phyloP scores from a whole-genome alignment of 2,329 filamentous ascomycete species.

The Fusarium phyllophilum region DNA sequence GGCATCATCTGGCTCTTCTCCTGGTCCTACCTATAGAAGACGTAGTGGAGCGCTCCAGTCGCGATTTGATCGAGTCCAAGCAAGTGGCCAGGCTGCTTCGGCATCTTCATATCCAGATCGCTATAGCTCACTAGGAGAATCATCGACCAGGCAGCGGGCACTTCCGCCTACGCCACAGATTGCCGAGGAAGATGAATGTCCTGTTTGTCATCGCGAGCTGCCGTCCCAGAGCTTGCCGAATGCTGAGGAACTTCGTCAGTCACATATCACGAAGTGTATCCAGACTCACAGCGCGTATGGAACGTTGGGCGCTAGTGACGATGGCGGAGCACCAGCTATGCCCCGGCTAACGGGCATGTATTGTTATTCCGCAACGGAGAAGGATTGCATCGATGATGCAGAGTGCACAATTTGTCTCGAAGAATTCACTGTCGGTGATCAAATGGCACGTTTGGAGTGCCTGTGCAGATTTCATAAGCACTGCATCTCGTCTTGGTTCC shows the following conservation, averaged over 20 bases:
- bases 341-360: constrained; percentile 69
- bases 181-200: constrained; percentile 81
- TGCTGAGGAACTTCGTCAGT: constrained; percentile 64
- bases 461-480: constrained; percentile 71
- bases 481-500: constrained; percentile 72
- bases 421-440: constrained; percentile 69
- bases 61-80: constrained; percentile 54
- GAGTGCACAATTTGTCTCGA: constrained; percentile 76
- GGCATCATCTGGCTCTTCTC: constrained; percentile 36
- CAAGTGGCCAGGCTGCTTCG: constrained; percentile 48
- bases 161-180: constrained; percentile 60
- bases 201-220: constrained; percentile 78
- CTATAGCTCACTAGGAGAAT: constrained; percentile 45
- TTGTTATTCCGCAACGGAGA: constrained; percentile 71
- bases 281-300: constrained; percentile 63
- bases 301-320: constrained; percentile 45
- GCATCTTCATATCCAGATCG: constrained; percentile 48
- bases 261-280: constrained; percentile 69
- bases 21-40: constrained; percentile 43
- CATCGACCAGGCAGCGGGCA: constrained; percentile 53
- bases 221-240: constrained; percentile 66
- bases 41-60: constrained; percentile 48
- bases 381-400: constrained; percentile 73
- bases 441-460: constrained; percentile 74
- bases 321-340: constrained; percentile 44